These are phyloP conservation scores for Rhizophlyctis rosea DNA, from an alignment of 192 early-diverging fungal genomes.

Conservation along the genomic window DNA sequence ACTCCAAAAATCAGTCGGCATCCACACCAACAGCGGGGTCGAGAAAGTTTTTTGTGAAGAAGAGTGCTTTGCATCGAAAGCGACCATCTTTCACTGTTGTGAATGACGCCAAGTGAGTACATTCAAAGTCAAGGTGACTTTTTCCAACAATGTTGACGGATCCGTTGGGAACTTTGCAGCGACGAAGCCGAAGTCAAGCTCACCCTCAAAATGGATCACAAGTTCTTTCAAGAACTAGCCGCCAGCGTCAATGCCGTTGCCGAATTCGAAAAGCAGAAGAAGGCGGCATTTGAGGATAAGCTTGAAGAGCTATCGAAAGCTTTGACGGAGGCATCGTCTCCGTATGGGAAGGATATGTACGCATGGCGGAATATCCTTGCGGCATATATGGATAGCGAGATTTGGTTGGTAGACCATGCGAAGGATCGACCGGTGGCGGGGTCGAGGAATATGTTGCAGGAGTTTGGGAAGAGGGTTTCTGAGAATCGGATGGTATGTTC, in stretches of 20 bases:
- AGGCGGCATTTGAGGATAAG: slow-evolving; percentile 51
- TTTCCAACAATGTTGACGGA: too few species aligned
- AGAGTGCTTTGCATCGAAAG: too few species aligned
- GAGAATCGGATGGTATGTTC: too few species aligned
- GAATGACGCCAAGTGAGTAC: too few species aligned
- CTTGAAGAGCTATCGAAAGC: slow-evolving; percentile 49
- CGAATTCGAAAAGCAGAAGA: slow-evolving; percentile 54
- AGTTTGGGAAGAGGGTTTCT: slow-evolving; percentile 44
- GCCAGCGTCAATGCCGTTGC: slow-evolving; percentile 19
- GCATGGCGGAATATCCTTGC: slow-evolving; percentile 69
- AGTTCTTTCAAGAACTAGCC: slow-evolving; percentile 22
- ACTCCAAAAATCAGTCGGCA: too few species aligned
- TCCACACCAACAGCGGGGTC: too few species aligned
- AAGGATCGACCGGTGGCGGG: slow-evolving; percentile 55
- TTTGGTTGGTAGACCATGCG: slow-evolving; percentile 62
- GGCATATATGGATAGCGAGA: slow-evolving; percentile 66
- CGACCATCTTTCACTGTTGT: too few species aligned
- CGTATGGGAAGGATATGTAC: slow-evolving; percentile 73
- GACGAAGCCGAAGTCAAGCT: slow-evolving; percentile 17
- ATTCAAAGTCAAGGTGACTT: too few species aligned
- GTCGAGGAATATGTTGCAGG: slow-evolving; percentile 55
- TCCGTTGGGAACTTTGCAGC: too few species aligned
- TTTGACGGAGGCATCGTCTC: slow-evolving; percentile 60
- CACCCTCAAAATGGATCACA: slow-evolving; percentile 15
- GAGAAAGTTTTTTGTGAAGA: too few species aligned